Conservation (phyloP, 2,329 filamentous ascomycete species). For the Penicillium concentricum region DNA sequence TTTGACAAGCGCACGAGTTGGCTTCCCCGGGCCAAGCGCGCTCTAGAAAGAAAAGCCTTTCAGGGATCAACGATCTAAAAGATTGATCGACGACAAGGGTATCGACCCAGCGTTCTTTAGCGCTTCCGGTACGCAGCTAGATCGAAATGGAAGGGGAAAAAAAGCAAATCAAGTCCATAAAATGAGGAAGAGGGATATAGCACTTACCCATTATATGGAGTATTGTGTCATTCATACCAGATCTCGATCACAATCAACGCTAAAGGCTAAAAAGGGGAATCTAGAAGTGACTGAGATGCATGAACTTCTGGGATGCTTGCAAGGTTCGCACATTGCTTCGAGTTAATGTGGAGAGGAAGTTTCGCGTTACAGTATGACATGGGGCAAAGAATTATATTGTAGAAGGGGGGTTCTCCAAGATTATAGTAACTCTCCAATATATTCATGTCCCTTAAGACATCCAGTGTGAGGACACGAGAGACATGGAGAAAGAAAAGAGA, state of each 20-base stretch:
- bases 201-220: neutral
- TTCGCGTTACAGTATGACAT: slow-evolving; percentile 5
- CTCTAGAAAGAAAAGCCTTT: slow-evolving; percentile 4
- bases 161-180: slow-evolving; percentile 18
- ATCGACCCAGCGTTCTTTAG: slow-evolving; percentile 14
- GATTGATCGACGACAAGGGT: slow-evolving; percentile 22
- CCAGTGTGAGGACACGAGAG: neutral
- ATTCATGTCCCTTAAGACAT: neutral
- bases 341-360: neutral
- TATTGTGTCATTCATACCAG: neutral
- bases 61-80: slow-evolving; percentile 18
- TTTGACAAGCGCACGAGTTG: slow-evolving; percentile 20
- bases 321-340: neutral
- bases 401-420: neutral
- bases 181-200: slow-evolving; percentile 1
- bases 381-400: neutral
- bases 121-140: slow-evolving; percentile 14
- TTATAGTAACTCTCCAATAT: neutral
- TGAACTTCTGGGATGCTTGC: slow-evolving; percentile 14
- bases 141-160: slow-evolving; percentile 19
- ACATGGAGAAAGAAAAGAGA: neutral
- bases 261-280: slow-evolving; percentile 9
- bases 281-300: slow-evolving; percentile 7
- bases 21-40: slow-evolving; percentile 11
- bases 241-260: slow-evolving; percentile 3